Conservation (phyloP, 768 basidiomycete genomes). For the Gymnopilus junonius region DNA sequence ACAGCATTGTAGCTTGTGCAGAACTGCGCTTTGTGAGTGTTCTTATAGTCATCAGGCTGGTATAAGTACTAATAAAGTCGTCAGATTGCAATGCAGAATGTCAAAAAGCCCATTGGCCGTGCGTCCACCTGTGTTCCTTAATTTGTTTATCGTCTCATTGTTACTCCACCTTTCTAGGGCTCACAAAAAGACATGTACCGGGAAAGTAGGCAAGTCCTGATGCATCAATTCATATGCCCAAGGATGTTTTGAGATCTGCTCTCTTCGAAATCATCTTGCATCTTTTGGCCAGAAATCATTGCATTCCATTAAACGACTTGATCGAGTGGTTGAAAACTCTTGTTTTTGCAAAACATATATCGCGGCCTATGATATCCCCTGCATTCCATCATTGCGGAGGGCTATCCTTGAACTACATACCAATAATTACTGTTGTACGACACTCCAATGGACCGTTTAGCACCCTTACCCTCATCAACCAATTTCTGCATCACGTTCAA, state of each 20-base stretch:
- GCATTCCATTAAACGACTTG: too few species aligned
- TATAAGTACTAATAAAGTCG: background rate
- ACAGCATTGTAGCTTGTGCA: slow-evolving; percentile 3
- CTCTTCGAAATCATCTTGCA: background rate
- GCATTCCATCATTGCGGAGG: too few species aligned
- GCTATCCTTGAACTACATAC: background rate
- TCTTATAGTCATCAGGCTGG: background rate
- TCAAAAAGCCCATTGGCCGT: slow-evolving; percentile 6
- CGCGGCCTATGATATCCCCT: too few species aligned
- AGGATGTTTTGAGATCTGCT: too few species aligned
- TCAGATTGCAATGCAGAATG: slow-evolving; percentile 7
- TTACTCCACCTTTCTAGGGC: background rate
- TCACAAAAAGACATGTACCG: slow-evolving; percentile 1
- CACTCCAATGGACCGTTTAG: background rate
- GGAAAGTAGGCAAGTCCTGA: background rate
- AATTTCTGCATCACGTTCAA: background rate
- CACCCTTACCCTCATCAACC: background rate
- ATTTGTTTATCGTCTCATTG: background rate
- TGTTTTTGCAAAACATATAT: too few species aligned
- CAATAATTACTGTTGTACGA: background rate
- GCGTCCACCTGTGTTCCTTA: background rate
- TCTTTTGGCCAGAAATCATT: background rate
- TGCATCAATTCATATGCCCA: background rate
- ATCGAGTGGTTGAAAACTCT: too few species aligned
- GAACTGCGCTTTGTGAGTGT: slow-evolving; percentile 2